A percentile compares a stretch with the other conserved stretches of the same genome.
These are phyloP conservation scores for Tilletiaria anomala DNA, from an alignment of 1,284 basidiomycete species.

Conservation along the genomic window DNA sequence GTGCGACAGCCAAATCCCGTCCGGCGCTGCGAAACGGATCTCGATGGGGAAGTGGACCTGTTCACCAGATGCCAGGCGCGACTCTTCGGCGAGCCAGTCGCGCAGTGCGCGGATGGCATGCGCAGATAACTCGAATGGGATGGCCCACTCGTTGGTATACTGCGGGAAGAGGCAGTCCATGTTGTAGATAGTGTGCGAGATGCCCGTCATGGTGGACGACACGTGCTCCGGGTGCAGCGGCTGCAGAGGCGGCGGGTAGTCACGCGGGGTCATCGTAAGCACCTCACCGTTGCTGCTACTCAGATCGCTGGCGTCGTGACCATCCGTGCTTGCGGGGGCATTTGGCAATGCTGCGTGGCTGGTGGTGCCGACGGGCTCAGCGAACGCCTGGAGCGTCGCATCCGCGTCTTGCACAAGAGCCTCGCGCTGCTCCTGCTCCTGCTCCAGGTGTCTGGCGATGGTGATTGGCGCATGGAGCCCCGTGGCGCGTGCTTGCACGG, in stretches of 20 bases:
- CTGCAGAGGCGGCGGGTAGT: slow-evolving; percentile 10
- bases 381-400: too few relatives aligned
- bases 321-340: too few relatives aligned
- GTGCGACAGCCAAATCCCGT: slow-evolving; percentile 89
- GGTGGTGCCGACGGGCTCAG: too few relatives aligned
- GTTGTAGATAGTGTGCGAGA: slow-evolving; percentile 33
- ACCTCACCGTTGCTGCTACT: too few relatives aligned
- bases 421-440: too few relatives aligned
- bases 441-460: too few relatives aligned
- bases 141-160: slow-evolving; percentile 60
- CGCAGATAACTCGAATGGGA: slow-evolving; percentile 51
- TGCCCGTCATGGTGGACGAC: slow-evolving; percentile 15
- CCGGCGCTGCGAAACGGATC: slow-evolving; percentile 70
- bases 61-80: slow-evolving; percentile 56
- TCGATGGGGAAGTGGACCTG: slow-evolving; percentile 86
- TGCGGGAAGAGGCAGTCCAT: slow-evolving; percentile 38
- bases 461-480: too few relatives aligned
- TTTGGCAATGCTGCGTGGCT: too few relatives aligned
- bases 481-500: too few relatives aligned
- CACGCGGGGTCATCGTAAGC: slow-evolving; percentile 2
- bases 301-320: too few relatives aligned
- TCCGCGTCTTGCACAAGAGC: too few relatives aligned
- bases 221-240: slow-evolving; percentile 9
- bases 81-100: slow-evolving; percentile 54
- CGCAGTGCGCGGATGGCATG: slow-evolving; percentile 60